These are phyloP conservation scores for Hyaloperonospora brassicae DNA, from an alignment of 352 stramenopile genomes.

Conservation along the genomic window DNA sequence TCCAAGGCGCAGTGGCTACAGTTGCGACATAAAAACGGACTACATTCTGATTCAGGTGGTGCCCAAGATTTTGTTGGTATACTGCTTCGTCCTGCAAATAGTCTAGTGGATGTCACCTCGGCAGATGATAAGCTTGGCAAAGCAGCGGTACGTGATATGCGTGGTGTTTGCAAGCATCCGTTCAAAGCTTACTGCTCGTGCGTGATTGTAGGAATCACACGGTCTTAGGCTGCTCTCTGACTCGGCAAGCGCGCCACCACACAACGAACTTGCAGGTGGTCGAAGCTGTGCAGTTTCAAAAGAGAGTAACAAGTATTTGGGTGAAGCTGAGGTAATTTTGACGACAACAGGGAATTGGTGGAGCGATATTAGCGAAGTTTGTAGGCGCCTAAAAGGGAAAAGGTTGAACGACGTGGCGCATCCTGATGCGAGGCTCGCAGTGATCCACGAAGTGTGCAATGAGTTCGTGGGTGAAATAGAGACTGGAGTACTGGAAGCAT, in stretches of 20 bases:
- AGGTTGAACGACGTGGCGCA: slow-evolving; percentile 14
- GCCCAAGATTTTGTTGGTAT: slow-evolving; percentile 50
- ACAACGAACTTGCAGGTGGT: no score
- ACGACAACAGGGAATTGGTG: slow-evolving; percentile 59
- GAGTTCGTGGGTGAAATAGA: slow-evolving; percentile 26
- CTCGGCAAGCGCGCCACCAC: background rate
- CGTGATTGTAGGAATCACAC: slow-evolving; percentile 15
- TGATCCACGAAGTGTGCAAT: slow-evolving; percentile 42
- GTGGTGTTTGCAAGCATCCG: background rate
- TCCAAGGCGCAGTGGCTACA: slow-evolving; percentile 36
- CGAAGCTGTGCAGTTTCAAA: background rate
- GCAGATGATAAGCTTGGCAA: slow-evolving; percentile 45
- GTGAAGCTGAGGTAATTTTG: slow-evolving; percentile 32
- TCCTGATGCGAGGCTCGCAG: slow-evolving; percentile 29
- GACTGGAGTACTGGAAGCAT: slow-evolving; percentile 20
- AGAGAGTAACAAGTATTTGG: background rate
- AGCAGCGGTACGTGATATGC: slow-evolving; percentile 22
- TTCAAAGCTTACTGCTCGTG: slow-evolving; percentile 2
- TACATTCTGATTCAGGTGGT: slow-evolving; percentile 1
- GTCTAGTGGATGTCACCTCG: slow-evolving; percentile 30
- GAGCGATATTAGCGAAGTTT: slow-evolving; percentile 46
- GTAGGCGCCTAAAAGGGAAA: slow-evolving; percentile 23
- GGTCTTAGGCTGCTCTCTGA: slow-evolving; percentile 14
- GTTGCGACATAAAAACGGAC: slow-evolving; percentile 17
- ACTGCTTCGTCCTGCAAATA: slow-evolving; percentile 49